These are phyloP conservation scores for Penicillium rolfsii DNA, from an alignment of 2,329 filamentous ascomycete species.

Conservation along the genomic window DNA sequence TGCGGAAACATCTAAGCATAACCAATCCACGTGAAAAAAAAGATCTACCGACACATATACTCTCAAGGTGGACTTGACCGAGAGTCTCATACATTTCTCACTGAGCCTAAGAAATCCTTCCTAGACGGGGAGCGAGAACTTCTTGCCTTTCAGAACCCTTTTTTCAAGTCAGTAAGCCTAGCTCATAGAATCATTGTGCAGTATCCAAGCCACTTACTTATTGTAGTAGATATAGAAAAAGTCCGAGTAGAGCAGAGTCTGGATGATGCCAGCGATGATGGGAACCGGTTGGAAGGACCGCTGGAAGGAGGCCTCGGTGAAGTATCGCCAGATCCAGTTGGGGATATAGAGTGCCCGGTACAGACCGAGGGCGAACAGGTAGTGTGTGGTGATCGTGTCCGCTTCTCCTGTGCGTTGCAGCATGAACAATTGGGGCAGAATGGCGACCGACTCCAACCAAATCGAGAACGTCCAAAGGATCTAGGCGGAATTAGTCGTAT, in stretches of 20 bases:
- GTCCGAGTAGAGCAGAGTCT: conserved; percentile 95
- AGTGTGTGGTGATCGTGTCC: conserved; percentile 99
- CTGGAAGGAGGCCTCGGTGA: conserved; percentile 77
- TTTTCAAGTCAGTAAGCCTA: conserved; percentile 5
- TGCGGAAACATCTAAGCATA: neutral
- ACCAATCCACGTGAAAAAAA: conserved; percentile 2
- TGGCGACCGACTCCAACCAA: conserved; percentile 96
- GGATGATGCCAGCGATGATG: conserved; percentile 83
- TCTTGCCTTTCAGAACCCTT: conserved; percentile 78
- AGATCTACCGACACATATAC: conserved; percentile 2
- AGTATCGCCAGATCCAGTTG: conserved; percentile 95
- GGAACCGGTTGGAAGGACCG: conserved; percentile 83
- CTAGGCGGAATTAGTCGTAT: conserved; percentile 47
- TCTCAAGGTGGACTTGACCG: neutral
- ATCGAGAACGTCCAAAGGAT: conserved; percentile 98
- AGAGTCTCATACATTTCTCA: neutral
- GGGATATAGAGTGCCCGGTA: conserved; percentile 97
- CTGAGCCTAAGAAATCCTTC: neutral
- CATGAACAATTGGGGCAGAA: conserved; percentile 97
- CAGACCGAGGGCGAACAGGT: conserved; percentile 87
- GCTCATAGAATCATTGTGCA: neutral
- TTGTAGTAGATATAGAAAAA: conserved; percentile 99
- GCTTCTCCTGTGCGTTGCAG: conserved; percentile 95
- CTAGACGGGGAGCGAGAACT: conserved; percentile 83
- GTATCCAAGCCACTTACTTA: conserved; percentile 62